Conservation (phyloP, 2,329 filamentous ascomycete species). For the Madurella mycetomatis region DNA sequence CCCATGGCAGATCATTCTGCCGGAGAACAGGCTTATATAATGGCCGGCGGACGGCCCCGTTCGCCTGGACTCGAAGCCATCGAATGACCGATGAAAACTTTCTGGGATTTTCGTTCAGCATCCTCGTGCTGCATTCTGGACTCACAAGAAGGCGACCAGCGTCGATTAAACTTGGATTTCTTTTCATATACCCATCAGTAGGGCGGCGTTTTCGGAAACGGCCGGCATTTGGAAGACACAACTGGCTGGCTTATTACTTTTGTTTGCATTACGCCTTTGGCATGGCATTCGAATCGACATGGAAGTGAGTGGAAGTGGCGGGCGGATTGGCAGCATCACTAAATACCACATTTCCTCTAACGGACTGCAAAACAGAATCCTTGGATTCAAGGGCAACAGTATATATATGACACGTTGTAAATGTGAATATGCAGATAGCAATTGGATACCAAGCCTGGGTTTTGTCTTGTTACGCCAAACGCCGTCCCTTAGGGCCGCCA, state of each 20-base stretch:
- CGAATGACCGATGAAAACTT: too few relatives aligned
- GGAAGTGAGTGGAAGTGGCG: neutral
- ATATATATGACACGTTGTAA: neutral
- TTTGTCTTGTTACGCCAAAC: neutral
- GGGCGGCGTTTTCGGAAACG: slow-evolving; percentile 10
- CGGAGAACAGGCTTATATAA: slow-evolving; percentile 46
- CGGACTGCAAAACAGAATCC: neutral
- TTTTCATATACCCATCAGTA: slow-evolving; percentile 8
- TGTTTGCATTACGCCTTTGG: slow-evolving; percentile 9
- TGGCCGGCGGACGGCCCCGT: too few relatives aligned
- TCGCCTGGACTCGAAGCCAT: too few relatives aligned
- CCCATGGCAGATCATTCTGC: slow-evolving; percentile 47
- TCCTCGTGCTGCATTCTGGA: neutral
- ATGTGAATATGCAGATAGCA: neutral
- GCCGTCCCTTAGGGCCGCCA: neutral
- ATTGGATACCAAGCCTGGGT: too few relatives aligned
- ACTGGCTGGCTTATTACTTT: slow-evolving; percentile 3
- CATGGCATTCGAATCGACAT: neutral
- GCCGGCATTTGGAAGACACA: slow-evolving; percentile 15
- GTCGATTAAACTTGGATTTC: slow-evolving; percentile 3
- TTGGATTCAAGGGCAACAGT: neutral
- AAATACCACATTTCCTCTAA: neutral
- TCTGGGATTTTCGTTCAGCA: neutral
- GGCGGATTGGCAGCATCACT: neutral
- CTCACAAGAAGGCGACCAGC: neutral